Percentiles rank a stretch among this genome's conserved stretches.
phyloP scores from a whole-genome alignment of 345 rosid genomes.

The Brassica juncea region DNA sequence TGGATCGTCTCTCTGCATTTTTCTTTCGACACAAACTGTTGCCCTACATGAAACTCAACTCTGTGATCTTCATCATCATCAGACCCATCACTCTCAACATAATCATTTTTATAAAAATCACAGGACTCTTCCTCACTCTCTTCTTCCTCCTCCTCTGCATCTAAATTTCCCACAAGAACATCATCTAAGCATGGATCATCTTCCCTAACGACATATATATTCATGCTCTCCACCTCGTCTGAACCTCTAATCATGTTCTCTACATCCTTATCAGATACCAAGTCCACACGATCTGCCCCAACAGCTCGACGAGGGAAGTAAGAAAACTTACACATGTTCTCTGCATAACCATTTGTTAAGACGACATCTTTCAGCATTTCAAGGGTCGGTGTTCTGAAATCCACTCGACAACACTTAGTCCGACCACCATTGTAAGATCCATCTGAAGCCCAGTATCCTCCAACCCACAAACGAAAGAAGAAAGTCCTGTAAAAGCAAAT shows the following conservation, averaged over 20 bases:
- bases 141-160: neutral
- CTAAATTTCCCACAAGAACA: neutral
- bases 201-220: neutral
- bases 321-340: neutral
- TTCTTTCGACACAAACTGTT: no score
- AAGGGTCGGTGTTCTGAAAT: neutral
- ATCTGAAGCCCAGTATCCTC: neutral
- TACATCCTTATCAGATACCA: neutral
- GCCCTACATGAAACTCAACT: no score
- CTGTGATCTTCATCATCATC: no score
- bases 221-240: neutral
- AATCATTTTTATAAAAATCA: neutral
- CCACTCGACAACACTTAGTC: neutral
- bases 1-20: no score
- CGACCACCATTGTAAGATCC: neutral
- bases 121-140: neutral
- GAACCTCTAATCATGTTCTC: neutral
- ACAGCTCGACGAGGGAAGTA: neutral
- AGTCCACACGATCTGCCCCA: neutral
- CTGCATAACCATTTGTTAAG: neutral
- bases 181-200: neutral
- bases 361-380: neutral
- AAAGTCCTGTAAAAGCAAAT: neutral
- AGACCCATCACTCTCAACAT: neutral
- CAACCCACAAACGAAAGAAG: neutral